These are phyloP conservation scores for Rhizomucor pusillus DNA, from an alignment of 371 early-diverging fungal genomes.

Conservation along the genomic window DNA sequence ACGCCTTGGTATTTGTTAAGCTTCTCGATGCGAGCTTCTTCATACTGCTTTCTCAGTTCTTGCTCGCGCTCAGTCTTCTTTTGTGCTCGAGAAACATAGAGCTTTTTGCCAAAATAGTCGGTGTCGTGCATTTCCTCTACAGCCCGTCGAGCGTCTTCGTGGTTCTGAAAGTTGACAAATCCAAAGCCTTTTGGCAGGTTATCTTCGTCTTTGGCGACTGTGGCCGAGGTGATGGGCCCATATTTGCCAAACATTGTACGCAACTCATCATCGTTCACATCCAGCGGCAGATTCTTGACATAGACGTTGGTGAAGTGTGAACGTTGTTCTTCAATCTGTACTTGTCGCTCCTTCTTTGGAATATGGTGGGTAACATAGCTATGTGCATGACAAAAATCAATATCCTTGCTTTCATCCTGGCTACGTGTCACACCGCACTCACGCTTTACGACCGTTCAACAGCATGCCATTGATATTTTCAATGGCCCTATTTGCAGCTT, in stretches of 20 bases:
- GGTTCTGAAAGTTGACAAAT: conserved; percentile 86
- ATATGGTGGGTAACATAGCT: conserved; percentile 78
- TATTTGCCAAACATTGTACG: conserved; percentile 64
- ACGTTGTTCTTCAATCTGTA: conserved; percentile 73
- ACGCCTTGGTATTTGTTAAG: conserved; percentile 89
- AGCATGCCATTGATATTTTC: conserved; percentile 91
- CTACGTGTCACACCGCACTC: too few relatives aligned
- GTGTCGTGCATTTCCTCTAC: conserved; percentile 84
- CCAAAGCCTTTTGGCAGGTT: conserved; percentile 81
- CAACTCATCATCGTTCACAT: conserved; percentile 74
- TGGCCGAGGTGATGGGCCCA: conserved; percentile 76
- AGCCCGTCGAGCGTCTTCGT: conserved; percentile 79
- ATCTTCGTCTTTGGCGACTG: conserved; percentile 59
- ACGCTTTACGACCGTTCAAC: conserved; percentile 84
- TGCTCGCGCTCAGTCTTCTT: conserved; percentile 92
- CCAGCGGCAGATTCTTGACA: conserved; percentile 85
- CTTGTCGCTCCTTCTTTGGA: conserved; percentile 78
- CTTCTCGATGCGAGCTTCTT: conserved; percentile 79
- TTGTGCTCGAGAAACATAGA: conserved; percentile 93
- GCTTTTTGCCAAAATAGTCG: conserved; percentile 70
- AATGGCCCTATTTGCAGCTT: conserved; percentile 87
- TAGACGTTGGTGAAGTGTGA: conserved; percentile 90
- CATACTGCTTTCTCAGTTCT: conserved; percentile 83
- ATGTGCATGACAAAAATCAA: conserved; percentile 2
- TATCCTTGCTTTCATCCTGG: too few relatives aligned